Evolutionary conservation across 441 rosid genomes (phyloP).

Genomic region (Populus trichocarpa): DNA sequence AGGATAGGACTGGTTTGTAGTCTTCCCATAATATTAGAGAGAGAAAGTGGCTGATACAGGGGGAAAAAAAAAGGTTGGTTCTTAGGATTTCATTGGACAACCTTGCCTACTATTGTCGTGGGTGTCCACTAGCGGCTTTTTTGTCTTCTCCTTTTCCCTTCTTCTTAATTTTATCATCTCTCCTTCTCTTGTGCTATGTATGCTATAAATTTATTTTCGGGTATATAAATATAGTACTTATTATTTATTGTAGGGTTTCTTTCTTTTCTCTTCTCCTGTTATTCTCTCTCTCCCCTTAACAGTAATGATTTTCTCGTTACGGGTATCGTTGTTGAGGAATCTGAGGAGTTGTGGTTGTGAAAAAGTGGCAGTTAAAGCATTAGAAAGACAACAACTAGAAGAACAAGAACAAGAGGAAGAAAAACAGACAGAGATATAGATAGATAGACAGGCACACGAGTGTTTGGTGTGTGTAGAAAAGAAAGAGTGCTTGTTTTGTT

Average conservation of each 20-base stretch:
- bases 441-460: conserved; percentile 22
- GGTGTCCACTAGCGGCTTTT: conserved; percentile 54
- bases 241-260: background rate
- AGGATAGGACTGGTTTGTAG: background rate
- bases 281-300: conserved; percentile 15
- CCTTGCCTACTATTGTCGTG: conserved; percentile 39
- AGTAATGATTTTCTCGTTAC: conserved; percentile 51
- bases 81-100: conserved; percentile 40
- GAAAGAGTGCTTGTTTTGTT: conserved; percentile 10
- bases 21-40: conserved; percentile 6
- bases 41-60: conserved; percentile 31
- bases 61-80: conserved; percentile 31
- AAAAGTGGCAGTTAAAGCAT: conserved; percentile 40
- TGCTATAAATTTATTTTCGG: background rate
- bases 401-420: conserved; percentile 7
- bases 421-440: conserved; percentile 12
- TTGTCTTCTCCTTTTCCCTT: conserved; percentile 19
- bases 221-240: conserved; percentile 10
- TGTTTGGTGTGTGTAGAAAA: conserved; percentile 8
- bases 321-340: conserved; percentile 56
- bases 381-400: conserved; percentile 25
- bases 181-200: background rate
- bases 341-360: conserved; percentile 40
- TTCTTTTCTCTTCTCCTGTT: background rate
- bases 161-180: background rate